phyloP scores from a whole-genome alignment of 2,329 filamentous ascomycete species.

The Verticillium alfalfae region DNA sequence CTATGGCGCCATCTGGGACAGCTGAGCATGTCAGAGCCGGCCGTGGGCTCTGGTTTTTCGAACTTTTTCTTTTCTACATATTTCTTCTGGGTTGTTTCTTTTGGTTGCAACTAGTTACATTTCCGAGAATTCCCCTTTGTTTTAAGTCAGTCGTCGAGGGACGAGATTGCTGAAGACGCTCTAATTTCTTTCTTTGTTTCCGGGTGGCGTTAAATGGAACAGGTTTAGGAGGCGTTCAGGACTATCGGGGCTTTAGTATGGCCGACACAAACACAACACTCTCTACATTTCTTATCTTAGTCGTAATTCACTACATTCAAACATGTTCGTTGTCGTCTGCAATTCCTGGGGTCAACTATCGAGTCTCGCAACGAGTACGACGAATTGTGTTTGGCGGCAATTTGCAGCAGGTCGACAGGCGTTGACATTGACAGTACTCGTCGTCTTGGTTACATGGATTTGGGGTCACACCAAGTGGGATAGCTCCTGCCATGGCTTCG shows the following conservation, averaged over 20 bases:
- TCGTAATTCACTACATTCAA: not conserved
- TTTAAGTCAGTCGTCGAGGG: not conserved
- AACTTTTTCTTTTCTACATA: not conserved
- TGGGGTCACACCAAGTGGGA: too few relatives aligned
- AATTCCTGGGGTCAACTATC: too few relatives aligned
- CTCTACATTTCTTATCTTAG: not conserved
- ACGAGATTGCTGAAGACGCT: not conserved
- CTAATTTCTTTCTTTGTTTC: not conserved
- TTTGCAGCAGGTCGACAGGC: too few relatives aligned
- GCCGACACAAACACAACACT: not conserved
- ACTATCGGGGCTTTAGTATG: not conserved
- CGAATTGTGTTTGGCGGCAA: too few relatives aligned
- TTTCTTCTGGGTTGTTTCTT: not conserved
- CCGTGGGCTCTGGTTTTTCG: not conserved
- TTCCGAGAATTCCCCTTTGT: not conserved
- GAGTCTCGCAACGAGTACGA: too few relatives aligned
- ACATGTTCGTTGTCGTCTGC: not conserved
- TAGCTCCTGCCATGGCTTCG: too few relatives aligned
- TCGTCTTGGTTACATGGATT: too few relatives aligned
- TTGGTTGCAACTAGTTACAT: not conserved
- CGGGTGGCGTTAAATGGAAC: not conserved
- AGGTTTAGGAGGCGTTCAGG: not conserved
- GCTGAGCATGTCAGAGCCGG: slow-evolving; percentile 14
- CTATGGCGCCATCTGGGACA: slow-evolving; percentile 71
- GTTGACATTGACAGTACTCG: too few relatives aligned